Evolutionary conservation across 2,329 filamentous ascomycete species (phyloP), one percentile per base, ranked within the genome.

Genomic region (Trichoderma brevicompactum): DNA sequence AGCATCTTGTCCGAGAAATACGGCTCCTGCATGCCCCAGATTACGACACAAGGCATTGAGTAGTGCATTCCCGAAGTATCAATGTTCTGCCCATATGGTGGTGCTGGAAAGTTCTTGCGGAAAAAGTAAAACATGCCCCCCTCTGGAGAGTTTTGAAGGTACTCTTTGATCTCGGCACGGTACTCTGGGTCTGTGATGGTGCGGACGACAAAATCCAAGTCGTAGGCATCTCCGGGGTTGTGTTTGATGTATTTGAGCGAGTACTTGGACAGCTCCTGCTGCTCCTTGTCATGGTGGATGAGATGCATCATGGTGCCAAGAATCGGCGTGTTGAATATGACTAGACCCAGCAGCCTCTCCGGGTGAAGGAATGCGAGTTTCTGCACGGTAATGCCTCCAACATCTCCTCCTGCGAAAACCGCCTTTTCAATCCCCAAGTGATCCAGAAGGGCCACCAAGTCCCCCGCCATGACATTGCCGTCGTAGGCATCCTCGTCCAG

Each of bases 271-370:
- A 46, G 55, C n/a, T 10, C 41, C 17, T 48, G n/a, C 12, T 58
- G 55, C 28, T 46, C 17, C 7, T 32, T 44, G 7, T 58, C n/a
- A 17, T 15, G 32, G 7, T 58, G 28, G n/a, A n/a, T 58, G 41
- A 58, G 43, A 28, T 44, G 41, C 41, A 48, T 44, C 41, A 58
- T 23, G 17, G 32, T 36, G 13, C 41, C 28, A 7, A 48, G 7
- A 48, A 58, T 36, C 32, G 55, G 55, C 17, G 55, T 58, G 41
- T 58, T 58, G 32, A 58, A 44, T 4, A 58, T 58, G 5, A 58
- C 55, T 7, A 58, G 12, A 2, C 55, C 55, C 13, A 1, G 15
- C 4, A 46, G 2, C 32, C 43, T 58, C 23, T 46, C 54, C 10
- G 54, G 41, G 17, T 46, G 9, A 17, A 43, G 38, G 13, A 8